These are phyloP conservation scores for Cystobasidiaceae sp. DNA, from an alignment of 1,284 basidiomycete genomes.

Conservation along the genomic window DNA sequence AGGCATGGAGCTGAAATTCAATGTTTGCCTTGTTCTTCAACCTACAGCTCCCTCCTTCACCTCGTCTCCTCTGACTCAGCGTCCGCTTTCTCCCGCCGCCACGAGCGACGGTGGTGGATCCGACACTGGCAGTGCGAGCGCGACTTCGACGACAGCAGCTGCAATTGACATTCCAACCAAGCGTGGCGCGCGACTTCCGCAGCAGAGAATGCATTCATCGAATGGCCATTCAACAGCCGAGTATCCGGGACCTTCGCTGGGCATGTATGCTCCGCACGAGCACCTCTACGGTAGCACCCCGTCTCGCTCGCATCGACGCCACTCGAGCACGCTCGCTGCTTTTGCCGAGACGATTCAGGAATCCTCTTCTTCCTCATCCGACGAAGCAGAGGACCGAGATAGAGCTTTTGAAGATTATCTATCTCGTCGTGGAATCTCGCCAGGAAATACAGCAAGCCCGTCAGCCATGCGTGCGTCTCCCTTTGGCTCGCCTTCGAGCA, in stretches of 20 bases:
- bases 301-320: not conserved
- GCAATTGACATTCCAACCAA: conserved; percentile 21
- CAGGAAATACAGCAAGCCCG: not conserved
- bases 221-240: too few relatives aligned
- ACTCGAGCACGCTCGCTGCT: not conserved
- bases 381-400: not conserved
- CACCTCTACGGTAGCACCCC: not conserved
- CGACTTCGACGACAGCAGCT: not conserved
- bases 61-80: conserved; percentile 24
- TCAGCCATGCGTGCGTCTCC: not conserved
- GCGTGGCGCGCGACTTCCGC: not conserved
- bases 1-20: not conserved
- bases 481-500: not conserved
- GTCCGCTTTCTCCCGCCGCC: conserved; percentile 23
- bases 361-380: conserved; percentile 16
- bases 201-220: too few relatives aligned
- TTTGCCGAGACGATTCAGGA: conserved; percentile 12
- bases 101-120: conserved; percentile 20
- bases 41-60: conserved; percentile 8
- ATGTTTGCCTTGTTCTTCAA: not conserved
- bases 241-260: conserved; percentile 17
- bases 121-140: not conserved
- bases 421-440: too few relatives aligned
- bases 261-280: not conserved
- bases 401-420: too few relatives aligned